These are phyloP conservation scores for Xanthoconium separans DNA, from an alignment of 1,284 basidiomycete species.

Conservation along the genomic window DNA sequence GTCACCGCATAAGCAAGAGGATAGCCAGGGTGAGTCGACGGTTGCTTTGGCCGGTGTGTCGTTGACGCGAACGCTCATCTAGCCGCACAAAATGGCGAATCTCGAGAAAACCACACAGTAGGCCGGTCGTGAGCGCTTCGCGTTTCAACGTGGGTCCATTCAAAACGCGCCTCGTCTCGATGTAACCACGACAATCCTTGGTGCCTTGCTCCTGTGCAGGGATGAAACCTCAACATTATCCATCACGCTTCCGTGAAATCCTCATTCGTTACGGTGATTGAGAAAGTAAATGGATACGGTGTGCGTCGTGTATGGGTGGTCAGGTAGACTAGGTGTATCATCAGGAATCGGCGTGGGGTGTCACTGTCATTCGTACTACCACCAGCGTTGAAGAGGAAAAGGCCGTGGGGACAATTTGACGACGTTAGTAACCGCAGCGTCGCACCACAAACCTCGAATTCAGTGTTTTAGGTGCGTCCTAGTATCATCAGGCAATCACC, in stretches of 20 bases:
- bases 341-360: too few relatives aligned
- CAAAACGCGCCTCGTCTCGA: too few relatives aligned
- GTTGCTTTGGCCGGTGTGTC: neutral
- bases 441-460: too few relatives aligned
- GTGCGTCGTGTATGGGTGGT: neutral
- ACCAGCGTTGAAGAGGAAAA: too few relatives aligned
- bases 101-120: neutral
- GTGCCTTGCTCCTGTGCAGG: neutral
- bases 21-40: neutral
- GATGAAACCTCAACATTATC: neutral
- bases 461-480: too few relatives aligned
- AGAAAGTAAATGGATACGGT: neutral
- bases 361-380: too few relatives aligned
- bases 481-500: too few relatives aligned
- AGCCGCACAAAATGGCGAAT: neutral
- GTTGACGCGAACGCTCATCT: neutral
- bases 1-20: neutral
- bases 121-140: too few relatives aligned
- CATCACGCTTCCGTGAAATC: neutral
- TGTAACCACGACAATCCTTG: too few relatives aligned
- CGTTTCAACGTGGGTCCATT: too few relatives aligned
- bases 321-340: neutral
- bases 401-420: too few relatives aligned
- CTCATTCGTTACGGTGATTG: neutral
- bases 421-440: too few relatives aligned